Evolutionary conservation across 2,329 filamentous ascomycete species (phyloP).

Genomic region (Botrytis pseudocinerea): DNA sequence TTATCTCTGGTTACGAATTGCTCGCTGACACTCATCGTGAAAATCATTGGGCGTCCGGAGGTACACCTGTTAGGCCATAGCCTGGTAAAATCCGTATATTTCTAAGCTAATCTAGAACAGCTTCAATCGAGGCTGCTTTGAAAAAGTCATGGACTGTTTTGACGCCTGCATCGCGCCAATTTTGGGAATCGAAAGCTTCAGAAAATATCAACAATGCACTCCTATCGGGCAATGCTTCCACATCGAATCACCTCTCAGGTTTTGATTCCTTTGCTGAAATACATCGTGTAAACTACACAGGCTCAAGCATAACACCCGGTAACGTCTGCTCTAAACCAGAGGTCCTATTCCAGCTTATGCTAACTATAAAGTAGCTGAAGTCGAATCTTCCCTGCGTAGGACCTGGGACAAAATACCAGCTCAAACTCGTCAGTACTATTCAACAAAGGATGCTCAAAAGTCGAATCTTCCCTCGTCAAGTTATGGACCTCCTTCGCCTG

Average conservation of each 20-base stretch:
- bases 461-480: background rate
- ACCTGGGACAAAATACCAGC: background rate
- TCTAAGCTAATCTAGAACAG: background rate
- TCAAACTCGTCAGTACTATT: background rate
- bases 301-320: background rate
- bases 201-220: background rate
- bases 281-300: background rate
- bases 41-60: background rate
- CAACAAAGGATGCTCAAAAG: background rate
- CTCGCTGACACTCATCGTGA: slow-evolving; percentile 5
- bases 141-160: background rate
- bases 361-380: slow-evolving; percentile 14
- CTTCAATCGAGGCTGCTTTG: background rate
- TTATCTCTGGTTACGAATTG: background rate
- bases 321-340: background rate
- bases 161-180: background rate
- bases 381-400: background rate
- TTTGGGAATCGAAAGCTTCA: background rate
- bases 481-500: background rate
- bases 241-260: background rate
- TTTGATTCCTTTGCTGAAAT: background rate
- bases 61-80: background rate
- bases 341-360: background rate
- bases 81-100: no score
- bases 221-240: background rate